These are phyloP conservation scores for Nymphaea thermarum DNA, from an alignment of 164 flowering plant species.

Conservation along the genomic window DNA sequence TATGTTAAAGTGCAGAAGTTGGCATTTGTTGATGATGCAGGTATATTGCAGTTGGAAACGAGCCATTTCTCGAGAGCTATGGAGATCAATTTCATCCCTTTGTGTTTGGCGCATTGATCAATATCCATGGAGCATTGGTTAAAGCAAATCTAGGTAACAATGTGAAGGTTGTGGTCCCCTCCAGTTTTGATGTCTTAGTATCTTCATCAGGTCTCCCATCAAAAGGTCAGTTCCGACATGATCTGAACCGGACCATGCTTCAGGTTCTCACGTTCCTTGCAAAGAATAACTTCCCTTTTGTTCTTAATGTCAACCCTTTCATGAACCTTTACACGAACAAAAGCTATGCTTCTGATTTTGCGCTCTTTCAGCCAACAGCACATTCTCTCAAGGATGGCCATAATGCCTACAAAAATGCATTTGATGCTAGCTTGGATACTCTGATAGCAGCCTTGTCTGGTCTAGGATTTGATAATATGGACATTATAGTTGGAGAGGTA, in stretches of 20 bases:
- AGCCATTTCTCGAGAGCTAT: constrained; percentile 65
- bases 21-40: constrained; percentile 21
- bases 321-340: constrained; percentile 36
- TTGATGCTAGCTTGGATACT: constrained; percentile 58
- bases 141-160: constrained; percentile 41
- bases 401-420: constrained; percentile 49
- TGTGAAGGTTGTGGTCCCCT: constrained; percentile 80
- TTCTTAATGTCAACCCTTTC: constrained; percentile 65
- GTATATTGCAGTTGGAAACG: constrained; percentile 82
- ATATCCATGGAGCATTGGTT: constrained; percentile 57
- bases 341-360: constrained; percentile 48
- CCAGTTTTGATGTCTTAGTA: constrained; percentile 48
- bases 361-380: constrained; percentile 49
- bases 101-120: constrained; percentile 64
- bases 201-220: constrained; percentile 50
- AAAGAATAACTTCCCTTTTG: constrained; percentile 61
- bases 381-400: constrained; percentile 44
- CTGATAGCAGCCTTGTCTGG: constrained; percentile 45
- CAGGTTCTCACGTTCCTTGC: constrained; percentile 64
- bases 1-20: not conserved
- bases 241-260: constrained; percentile 73
- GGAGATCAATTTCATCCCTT: constrained; percentile 53
- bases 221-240: constrained; percentile 59
- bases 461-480: constrained; percentile 47
- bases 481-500: constrained; percentile 49